These are phyloP conservation scores for Penicilliopsis zonata DNA, from an alignment of 495 filamentous ascomycete species.

Conservation along the genomic window DNA sequence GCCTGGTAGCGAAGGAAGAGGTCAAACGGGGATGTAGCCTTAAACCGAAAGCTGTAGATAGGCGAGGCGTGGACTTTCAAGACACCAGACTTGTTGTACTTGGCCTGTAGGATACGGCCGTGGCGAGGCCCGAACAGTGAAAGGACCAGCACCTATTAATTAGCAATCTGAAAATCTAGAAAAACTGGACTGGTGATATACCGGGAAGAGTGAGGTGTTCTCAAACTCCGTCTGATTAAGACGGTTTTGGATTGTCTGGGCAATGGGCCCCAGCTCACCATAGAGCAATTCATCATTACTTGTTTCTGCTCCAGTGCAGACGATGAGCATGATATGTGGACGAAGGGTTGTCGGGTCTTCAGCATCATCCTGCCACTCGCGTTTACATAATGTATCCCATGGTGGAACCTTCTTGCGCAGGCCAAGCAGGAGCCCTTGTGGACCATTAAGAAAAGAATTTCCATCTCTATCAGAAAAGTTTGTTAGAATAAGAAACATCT, in stretches of 20 bases:
- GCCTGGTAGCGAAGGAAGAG: neutral
- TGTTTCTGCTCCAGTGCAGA: neutral
- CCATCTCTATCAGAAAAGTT: neutral
- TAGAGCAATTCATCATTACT: neutral
- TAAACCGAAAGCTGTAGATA: slow-evolving; percentile 1
- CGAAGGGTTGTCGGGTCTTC: neutral
- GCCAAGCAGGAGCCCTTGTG: neutral
- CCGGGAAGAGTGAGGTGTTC: neutral
- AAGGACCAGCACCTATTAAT: slow-evolving; percentile 1
- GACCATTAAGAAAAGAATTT: neutral
- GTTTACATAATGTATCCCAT: neutral
- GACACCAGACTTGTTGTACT: neutral
- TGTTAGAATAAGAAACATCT: neutral
- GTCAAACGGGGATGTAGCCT: neutral
- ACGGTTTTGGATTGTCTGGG: neutral
- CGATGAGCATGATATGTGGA: neutral
- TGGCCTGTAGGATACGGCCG: neutral
- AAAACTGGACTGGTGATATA: neutral
- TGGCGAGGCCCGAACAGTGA: neutral
- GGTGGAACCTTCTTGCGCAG: neutral
- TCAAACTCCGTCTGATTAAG: neutral
- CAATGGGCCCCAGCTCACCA: neutral
- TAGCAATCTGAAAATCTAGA: neutral
- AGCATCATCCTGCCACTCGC: neutral
- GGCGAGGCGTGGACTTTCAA: slow-evolving; percentile 1